Evolutionary conservation across 352 stramenopile genomes (phyloP), one percentile per base, ranked within the genome.

Genomic region (Peronosclerospora sorghi): DNA sequence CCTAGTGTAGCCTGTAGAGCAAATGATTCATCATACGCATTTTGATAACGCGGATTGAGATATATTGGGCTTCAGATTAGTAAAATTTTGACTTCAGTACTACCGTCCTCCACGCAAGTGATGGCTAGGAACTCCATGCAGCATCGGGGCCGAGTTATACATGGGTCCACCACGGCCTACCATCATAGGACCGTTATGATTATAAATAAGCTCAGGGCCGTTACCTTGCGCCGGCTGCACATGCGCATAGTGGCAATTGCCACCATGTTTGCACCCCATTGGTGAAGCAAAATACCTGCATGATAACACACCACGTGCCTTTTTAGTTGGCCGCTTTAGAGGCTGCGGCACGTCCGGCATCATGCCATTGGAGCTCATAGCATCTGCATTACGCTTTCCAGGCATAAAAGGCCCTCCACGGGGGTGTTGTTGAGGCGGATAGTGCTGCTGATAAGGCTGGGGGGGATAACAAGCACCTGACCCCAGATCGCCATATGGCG

Each of bases 201-300:
- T 73, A 70, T 83, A 86, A 58, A 69, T 72, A 71, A 61, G 61
- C 48, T 73, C 68, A 52, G 66, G 61, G 36, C 54, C 54, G 35
- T 75, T 75, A 43, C 44, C 50, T 8, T 52, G 48, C 32, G 23
- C 54, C 20, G 51, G 38, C 36, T 65, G 48, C 35, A 78, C 72
- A 61, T 91, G 78, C 24, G 72, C 50, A 47, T 72, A 91, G 37
- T 80, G 59, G 50, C 78, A 91, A 41, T 51, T 65, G 35, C 53
- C 65, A 38, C 78, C 78, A 43, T 88, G 72, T 34, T 85, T 83
- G 60, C 78, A 91, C 28, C 78, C 78, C 13, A 56, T 44, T 5
- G 78, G 67, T 14, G 61, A 72, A 32, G 47, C 45, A 64, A 86
- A 88, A 56, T 82, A 88, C 36, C 81, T 79, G 56, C 78, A 91